Percentiles rank a stretch among this genome's conserved stretches.
phyloP scores from a whole-genome alignment of 495 filamentous ascomycete species.

The Trichocladium uniseriatum region DNA sequence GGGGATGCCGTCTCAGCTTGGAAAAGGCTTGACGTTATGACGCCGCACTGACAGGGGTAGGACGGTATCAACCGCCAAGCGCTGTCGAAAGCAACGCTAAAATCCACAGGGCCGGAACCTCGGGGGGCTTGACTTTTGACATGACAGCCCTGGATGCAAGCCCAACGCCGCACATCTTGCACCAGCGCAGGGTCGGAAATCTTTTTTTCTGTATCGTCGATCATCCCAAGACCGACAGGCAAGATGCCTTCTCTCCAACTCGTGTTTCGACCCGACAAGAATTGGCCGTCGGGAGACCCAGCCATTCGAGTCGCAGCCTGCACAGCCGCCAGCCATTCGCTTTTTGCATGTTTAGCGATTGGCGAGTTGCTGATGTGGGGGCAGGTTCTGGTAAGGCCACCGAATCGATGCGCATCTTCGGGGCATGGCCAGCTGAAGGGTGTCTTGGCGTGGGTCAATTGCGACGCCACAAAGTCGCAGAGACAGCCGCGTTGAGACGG shows the following conservation, averaged over 20 bases:
- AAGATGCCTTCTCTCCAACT: not conserved
- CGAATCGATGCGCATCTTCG: too few relatives aligned
- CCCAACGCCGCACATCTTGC: too few relatives aligned
- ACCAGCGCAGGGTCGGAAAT: too few relatives aligned
- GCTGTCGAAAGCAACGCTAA: not conserved
- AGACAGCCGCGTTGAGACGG: not conserved
- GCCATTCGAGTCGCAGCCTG: not conserved
- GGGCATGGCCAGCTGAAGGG: not conserved
- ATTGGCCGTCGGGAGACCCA: not conserved
- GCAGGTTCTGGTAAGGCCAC: not conserved
- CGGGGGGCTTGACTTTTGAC: not conserved
- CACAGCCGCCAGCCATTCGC: conserved; percentile 11
- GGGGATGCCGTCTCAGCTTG: conserved; percentile 10
- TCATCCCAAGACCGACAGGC: too few relatives aligned
- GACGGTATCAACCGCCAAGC: not conserved
- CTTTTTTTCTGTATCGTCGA: too few relatives aligned
- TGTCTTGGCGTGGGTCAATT: conserved; percentile 1
- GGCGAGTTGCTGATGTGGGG: conserved; percentile 1
- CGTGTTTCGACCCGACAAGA: not conserved
- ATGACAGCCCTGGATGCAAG: not conserved
- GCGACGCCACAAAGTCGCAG: not conserved
- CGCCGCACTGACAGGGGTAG: conserved; percentile 10
- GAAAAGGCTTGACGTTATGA: conserved; percentile 2
- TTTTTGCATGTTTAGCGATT: conserved; percentile 6
- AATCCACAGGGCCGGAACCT: not conserved